Conservation (phyloP, 2,329 filamentous ascomycete species). For the Exophiala mesophila region DNA sequence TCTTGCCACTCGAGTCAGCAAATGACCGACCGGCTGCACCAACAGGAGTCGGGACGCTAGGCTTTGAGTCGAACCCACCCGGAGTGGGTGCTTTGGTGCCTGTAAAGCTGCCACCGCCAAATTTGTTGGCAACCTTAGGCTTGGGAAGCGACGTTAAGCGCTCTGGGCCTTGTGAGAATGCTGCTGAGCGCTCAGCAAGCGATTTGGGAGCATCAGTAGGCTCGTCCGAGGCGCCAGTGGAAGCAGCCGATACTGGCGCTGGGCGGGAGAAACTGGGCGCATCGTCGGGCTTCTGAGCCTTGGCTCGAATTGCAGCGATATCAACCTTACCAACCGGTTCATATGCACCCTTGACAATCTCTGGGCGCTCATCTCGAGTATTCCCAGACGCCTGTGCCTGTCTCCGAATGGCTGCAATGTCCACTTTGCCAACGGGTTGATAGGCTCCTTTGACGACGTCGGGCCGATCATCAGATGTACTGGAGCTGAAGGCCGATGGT, state of each 20-base stretch:
- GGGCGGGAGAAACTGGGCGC: slow-evolving; percentile 26
- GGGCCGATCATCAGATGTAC: slow-evolving; percentile 42
- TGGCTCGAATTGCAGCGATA: slow-evolving; percentile 86
- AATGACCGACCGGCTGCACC: slow-evolving; percentile 86
- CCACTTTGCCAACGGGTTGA: slow-evolving; percentile 93
- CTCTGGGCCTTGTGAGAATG: slow-evolving; percentile 66
- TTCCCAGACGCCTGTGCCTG: slow-evolving; percentile 59
- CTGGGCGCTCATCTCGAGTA: slow-evolving; percentile 68
- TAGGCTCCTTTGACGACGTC: slow-evolving; percentile 82
- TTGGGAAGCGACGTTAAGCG: slow-evolving; percentile 85
- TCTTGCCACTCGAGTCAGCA: slow-evolving; percentile 91
- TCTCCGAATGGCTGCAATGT: slow-evolving; percentile 83
- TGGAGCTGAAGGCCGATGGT: slow-evolving; percentile 55
- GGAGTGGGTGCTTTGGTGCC: slow-evolving; percentile 88
- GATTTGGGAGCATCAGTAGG: slow-evolving; percentile 54
- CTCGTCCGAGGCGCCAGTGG: slow-evolving; percentile 42
- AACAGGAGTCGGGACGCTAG: slow-evolving; percentile 59
- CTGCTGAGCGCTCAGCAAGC: slow-evolving; percentile 69
- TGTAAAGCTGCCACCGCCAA: slow-evolving; percentile 67
- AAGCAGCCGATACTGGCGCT: slow-evolving; percentile 39
- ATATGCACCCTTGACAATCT: slow-evolving; percentile 84
- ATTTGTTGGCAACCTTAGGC: slow-evolving; percentile 90
- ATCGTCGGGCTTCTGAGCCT: slow-evolving; percentile 61
- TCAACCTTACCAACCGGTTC: slow-evolving; percentile 95
- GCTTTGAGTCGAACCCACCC: slow-evolving; percentile 58